Base-by-base conservation (phyloP, 805 yeast species). In the Candida insectorum region DNA sequence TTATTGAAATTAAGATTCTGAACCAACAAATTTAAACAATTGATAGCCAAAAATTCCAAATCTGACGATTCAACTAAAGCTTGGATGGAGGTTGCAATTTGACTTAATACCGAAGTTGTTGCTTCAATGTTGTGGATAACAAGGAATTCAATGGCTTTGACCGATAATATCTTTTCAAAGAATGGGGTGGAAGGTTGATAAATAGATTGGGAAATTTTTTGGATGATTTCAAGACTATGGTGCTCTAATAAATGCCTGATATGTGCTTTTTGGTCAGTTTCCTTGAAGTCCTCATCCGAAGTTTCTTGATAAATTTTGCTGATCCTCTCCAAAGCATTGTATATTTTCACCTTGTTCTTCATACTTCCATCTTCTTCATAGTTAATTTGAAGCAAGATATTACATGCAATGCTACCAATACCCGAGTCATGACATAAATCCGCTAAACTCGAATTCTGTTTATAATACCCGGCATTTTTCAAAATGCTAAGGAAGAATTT, bases 1-100 rank as follows among this genome's bases (percentile, higher is more conserved):
- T 80, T 78, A 2, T 71, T 64, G 18, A 73, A 69, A 10, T 67
- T 74, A 12, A 91, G 56, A n/a, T 65, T 66, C 12, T 68, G 61
- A 2, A 85, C 73, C 32, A 91, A 61, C 2, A 69, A 64, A 32
- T 69, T 66, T 82, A 96, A 81, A 35, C 93, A 82, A 29, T 69
- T 63, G 26, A 93, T 60, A 0, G 91, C 76, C 24, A 73, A 71
- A 11, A 62, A 61, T 39, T 81, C 81, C 10, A 88, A 67, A 16
- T 76, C 77, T 0, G 70, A 60, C 13, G 71, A 73, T 24, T 81
- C 88, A 15, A 89, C 57, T 0, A 91, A 81, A 1, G 88, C 79
- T 51, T 87, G 96, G 9, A 91, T 60, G 47, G 95, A 84, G 2
- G 95, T 83, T 39, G 86, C 81, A 4, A 91, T 75, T 52, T 89